Evolutionary conservation across 2,329 filamentous ascomycete species (phyloP), one percentile per base, ranked within the genome.

Genomic region (Calonectria pseudoreteaudii): DNA sequence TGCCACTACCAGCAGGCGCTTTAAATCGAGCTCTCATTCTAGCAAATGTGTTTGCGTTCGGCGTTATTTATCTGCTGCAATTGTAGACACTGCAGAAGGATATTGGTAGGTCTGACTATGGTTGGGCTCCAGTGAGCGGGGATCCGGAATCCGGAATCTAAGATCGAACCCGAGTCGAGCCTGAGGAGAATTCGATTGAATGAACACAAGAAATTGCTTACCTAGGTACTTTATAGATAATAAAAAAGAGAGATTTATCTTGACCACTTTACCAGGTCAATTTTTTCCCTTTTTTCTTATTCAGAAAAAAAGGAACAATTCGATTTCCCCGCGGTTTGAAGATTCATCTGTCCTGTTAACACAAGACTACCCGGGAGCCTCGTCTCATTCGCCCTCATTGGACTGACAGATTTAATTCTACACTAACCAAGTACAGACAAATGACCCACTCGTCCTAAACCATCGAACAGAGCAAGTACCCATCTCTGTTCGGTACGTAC

Each of bases 1-100:
- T 93, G 41, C 93, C 92, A 60, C 92, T 91, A 76, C 95, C 95
- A 53, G 90, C 88, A 1, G 95, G 95, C 14, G 92, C 93, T 74
- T 95, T 92, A 64, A 96, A 91, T 74, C 95, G 91, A 72, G 97
- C 88, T 76, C 93, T 91, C 90, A 98, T 96, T 49, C 5, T 66
- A 14, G 16, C 23, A 9, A 1, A 0, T 36, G 16, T 49, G 9
- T 49, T 1, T 41, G 34, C 9, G 14, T 41, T 20, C 36, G 8
- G 14, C 16, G 10, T 62, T 16, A 23, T 18, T 36, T 16, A 10
- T 41, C 18, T 20, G 7, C 18, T n/a, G 56, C 1, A 16, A 11
- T 38, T 41, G 10, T 36, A 28, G 23, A 41, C 4, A 16, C 56
- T 38, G 8, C 28, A 23, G n/a, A 2, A 20, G 4, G 23, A 30